phyloP scores from a whole-genome alignment of 1,139 yeast species.

The Debaryomyces sp. region DNA sequence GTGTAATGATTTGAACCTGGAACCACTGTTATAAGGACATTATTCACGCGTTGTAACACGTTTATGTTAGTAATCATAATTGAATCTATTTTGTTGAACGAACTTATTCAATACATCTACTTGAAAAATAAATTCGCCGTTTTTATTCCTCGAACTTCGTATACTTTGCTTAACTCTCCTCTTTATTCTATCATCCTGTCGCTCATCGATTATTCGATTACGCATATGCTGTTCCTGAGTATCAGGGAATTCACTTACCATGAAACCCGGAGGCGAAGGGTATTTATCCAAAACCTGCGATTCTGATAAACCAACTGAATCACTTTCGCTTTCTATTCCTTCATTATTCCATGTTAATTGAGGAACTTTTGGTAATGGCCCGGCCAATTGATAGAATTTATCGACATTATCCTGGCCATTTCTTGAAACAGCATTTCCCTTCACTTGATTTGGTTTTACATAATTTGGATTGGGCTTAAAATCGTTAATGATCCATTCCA shows the following conservation, averaged over 20 bases:
- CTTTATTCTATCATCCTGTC: conserved; percentile 22
- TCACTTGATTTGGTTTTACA: conserved; percentile 21
- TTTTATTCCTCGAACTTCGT: conserved; percentile 10
- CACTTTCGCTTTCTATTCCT: not conserved
- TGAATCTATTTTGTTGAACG: conserved; percentile 18
- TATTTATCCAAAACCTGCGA: conserved; percentile 45
- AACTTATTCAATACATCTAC: conserved; percentile 19
- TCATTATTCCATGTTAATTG: conserved; percentile 22
- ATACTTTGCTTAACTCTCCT: conserved; percentile 21
- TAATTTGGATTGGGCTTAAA: conserved; percentile 43
- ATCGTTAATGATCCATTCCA: conserved; percentile 48
- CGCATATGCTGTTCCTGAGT: conserved; percentile 50
- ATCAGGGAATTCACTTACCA: conserved; percentile 61
- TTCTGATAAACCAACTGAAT: conserved; percentile 9
- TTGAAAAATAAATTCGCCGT: conserved; percentile 22
- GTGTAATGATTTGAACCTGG: too few relatives aligned
- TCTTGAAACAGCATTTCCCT: conserved; percentile 29
- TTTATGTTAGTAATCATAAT: conserved; percentile 13
- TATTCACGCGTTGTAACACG: too few relatives aligned
- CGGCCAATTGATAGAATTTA: conserved; percentile 27
- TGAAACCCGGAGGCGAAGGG: conserved; percentile 69
- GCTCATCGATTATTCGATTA: conserved; percentile 15
- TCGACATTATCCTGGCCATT: conserved; percentile 33
- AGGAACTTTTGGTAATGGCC: conserved; percentile 9
- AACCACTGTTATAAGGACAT: too few relatives aligned